phyloP scores from a whole-genome alignment of 352 stramenopile genomes.

The Globisporangium okanoganense region DNA sequence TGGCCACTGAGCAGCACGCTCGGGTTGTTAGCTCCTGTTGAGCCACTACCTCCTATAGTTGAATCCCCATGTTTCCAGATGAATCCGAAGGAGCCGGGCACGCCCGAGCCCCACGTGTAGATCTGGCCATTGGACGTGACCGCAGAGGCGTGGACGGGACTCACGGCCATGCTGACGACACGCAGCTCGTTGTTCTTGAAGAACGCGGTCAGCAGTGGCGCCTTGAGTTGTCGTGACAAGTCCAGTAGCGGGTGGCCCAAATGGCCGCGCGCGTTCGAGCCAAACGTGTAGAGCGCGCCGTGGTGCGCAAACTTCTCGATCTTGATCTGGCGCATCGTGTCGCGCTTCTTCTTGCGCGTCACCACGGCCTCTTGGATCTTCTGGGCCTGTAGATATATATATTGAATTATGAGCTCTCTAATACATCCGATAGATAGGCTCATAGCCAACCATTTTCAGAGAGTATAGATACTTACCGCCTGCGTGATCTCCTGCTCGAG shows the following conservation, averaged over 20 bases:
- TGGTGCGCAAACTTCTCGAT: constrained; percentile 70
- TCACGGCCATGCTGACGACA: constrained; percentile 40
- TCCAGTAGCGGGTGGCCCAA: constrained; percentile 49
- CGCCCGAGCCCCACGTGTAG: constrained; percentile 67
- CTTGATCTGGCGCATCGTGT: constrained; percentile 61
- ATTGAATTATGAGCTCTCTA: not conserved
- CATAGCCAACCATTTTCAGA: not conserved
- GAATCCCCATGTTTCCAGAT: constrained; percentile 20
- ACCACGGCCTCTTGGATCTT: constrained; percentile 68
- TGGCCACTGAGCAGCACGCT: constrained; percentile 8
- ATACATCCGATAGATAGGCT: not conserved
- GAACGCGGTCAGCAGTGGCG: constrained; percentile 43
- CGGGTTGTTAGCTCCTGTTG: not conserved
- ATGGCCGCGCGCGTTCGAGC: constrained; percentile 48
- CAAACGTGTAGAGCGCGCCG: constrained; percentile 70
- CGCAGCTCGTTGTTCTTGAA: constrained; percentile 76
- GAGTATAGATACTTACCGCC: constrained; percentile 19
- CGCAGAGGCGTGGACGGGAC: constrained; percentile 49
- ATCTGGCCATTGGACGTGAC: constrained; percentile 64
- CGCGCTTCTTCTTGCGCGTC: constrained; percentile 56
- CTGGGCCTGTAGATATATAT: constrained; percentile 22
- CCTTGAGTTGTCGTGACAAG: constrained; percentile 26
- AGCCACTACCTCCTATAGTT: not conserved
- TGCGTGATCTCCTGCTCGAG: constrained; percentile 50
- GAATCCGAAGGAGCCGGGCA: constrained; percentile 63